Evolutionary conservation across 1,284 basidiomycete genomes (phyloP), one percentile per base, ranked within the genome.

Genomic region (Entoloma clypeatum): DNA sequence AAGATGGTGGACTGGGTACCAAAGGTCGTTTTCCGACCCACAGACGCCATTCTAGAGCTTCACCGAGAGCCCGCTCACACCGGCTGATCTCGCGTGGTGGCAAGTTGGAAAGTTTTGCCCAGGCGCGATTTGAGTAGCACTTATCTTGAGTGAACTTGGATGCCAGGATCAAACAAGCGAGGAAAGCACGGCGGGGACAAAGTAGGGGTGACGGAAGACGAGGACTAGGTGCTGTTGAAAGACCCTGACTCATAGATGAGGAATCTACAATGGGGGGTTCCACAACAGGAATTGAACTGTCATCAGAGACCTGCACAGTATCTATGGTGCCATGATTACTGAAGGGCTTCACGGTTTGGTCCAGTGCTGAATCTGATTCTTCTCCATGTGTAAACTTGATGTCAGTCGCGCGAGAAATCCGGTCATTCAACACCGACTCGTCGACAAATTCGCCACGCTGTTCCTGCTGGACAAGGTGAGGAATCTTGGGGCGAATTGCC

Each of bases 121-220:
- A 96, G 13, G 92, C 92, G 14, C 82, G 77, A 60, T 96, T 95
- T 10, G 87, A 92, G 57, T 93, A 96, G 40, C 87, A 92, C 42
- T 87, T 83, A 57, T 97, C 93, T 66, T 94, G 91, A 44, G 88
- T 79, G 61, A 94, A 95, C 60, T 97, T 96, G 19, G 86, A 86
- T 0, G 92, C 92, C 31, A 92, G 71, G 48, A 96, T 91, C 25
- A 96, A 69, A 0, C 89, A 81, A 0, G 91, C 91, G 6, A 96
- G 71, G 64, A 96, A 95, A 2, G 91, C 81, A 28, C 92, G 77
- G 13, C 92, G 76, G 2, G 92, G 89, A 57, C 92, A 95, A 26
- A 91, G 73, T 16, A 93, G 73, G 0, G 89, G 89, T 0, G 84
- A 87, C 0, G 83, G 84, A n/a, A 84, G 67, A 7, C 72, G 70